Evolutionary conservation across 73 alveolate species (phyloP), one percentile per base, ranked within the genome.

Genomic region (Paramecium sexaurelia): DNA sequence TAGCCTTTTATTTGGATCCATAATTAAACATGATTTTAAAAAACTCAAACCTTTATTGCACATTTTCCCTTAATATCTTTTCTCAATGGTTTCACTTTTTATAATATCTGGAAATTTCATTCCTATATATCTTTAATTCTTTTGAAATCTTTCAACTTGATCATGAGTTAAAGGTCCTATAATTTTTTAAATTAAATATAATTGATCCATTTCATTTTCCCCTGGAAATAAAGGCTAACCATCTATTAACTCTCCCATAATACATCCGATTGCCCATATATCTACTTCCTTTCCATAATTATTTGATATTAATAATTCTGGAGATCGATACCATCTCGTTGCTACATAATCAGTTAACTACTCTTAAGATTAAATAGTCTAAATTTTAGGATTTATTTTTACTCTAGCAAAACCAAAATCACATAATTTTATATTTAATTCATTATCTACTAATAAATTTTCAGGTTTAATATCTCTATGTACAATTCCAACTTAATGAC

Each of bases 211-310:
- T 61, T 96, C 99, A 73, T 94, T 93, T 51, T 96, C 99, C 17
- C 99, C 99, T 24, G 98, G 98, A 91, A 96, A 96, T 83, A 96
- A 88, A 1, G 99, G 99, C 83, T 96, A 92, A 19, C 98, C 98
- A 92, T 96, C 99, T 15, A 94, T 96, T 56, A 97, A 66, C 75
- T 97, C 99, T n/a, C 99, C 99, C 99, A 97, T 97, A 22, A 97
- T 97, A 71, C 99, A 97, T 27, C 98, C 99, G 17, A 95, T 94
- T 9, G 99, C 99, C 99, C 99, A 97, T 22, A 95, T 91, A 92
- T 97, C 99, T 1, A 97, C 99, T 37, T 93, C 95, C 37, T 94
- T 96, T 1, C 96, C 95, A 83, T 97, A 97, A 6, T 92, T 75
- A 27, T 88, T 68, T 69, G 85, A 68, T 3, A 88, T 43, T 15